Evolutionary conservation across 768 basidiomycete species (phyloP).

Genomic region (Ephemerocybe angulata): DNA sequence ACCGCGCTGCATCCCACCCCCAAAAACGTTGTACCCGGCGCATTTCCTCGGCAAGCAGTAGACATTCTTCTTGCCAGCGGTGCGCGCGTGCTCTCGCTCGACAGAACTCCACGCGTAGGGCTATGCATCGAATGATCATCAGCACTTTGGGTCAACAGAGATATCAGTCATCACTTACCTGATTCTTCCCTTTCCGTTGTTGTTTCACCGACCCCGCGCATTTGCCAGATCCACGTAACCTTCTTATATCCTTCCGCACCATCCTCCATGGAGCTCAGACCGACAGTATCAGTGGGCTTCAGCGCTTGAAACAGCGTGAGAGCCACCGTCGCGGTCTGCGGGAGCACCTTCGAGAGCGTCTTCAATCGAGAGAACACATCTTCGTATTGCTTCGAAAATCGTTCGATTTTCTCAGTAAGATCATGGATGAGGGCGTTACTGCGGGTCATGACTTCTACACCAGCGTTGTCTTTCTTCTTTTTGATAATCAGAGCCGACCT

Average conservation of each 20-base stretch:
- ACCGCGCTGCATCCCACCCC: slow-evolving; percentile 15
- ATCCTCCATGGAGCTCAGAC: background rate
- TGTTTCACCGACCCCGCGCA: slow-evolving; percentile 11
- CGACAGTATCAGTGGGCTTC: background rate
- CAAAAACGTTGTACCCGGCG: slow-evolving; percentile 17
- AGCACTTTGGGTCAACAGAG: background rate
- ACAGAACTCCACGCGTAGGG: slow-evolving; percentile 27
- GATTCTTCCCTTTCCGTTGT: background rate
- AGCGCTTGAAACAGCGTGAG: background rate
- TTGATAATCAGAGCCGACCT: slow-evolving; percentile 25
- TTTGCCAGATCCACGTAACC: background rate
- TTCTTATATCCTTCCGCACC: background rate
- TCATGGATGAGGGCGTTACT: background rate
- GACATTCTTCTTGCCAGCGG: slow-evolving; percentile 32
- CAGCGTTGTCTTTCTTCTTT: slow-evolving; percentile 24
- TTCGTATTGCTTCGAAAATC: background rate
- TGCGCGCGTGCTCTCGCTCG: slow-evolving; percentile 24
- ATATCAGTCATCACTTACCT: slow-evolving; percentile 12
- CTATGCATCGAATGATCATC: slow-evolving; percentile 2
- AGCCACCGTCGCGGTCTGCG: background rate
- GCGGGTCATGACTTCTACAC: slow-evolving; percentile 19
- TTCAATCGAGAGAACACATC: background rate
- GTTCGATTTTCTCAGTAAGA: background rate
- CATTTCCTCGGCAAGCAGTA: slow-evolving; percentile 33
- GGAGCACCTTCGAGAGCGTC: background rate